Conservation (phyloP, 345 rosid genomes). For the Leavenworthia alabamica region DNA sequence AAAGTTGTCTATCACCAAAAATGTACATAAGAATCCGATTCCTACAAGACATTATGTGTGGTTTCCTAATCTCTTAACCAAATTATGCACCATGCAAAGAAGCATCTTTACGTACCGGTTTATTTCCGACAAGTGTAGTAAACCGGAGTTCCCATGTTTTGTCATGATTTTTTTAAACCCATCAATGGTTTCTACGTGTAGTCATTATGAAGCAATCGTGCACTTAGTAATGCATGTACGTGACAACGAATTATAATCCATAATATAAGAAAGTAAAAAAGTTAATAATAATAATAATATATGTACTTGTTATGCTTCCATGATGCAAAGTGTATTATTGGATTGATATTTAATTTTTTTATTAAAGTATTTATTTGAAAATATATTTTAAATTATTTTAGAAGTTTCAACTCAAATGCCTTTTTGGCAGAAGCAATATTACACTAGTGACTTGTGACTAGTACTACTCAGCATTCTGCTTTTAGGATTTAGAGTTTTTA, state of each 20-base stretch:
- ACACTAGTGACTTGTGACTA: not conserved
- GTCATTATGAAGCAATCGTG: constrained; percentile 10
- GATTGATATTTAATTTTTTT: not conserved
- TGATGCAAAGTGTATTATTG: not conserved
- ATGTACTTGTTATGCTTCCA: constrained; percentile 2
- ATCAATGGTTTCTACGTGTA: not conserved
- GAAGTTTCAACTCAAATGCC: not conserved
- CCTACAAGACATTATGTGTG: not conserved
- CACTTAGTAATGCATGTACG: constrained; percentile 1
- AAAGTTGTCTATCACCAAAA: constrained; percentile 7
- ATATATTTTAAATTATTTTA: not conserved
- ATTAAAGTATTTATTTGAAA: not conserved
- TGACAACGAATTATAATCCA: not conserved
- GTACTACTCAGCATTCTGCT: not conserved
- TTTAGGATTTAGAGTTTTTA: not conserved
- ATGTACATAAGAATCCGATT: constrained; percentile 15
- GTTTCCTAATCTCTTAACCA: constrained; percentile 17
- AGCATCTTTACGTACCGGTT: constrained; percentile 22
- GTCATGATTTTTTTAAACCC: not conserved
- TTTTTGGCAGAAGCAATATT: not conserved
- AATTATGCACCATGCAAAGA: not conserved
- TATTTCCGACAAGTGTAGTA: constrained; percentile 7
- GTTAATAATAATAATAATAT: not conserved
- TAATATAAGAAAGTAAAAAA: not conserved
- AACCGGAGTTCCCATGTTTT: not conserved